phyloP scores from a whole-genome alignment of 1,284 basidiomycete genomes.

The Porphyrellus sp. region DNA sequence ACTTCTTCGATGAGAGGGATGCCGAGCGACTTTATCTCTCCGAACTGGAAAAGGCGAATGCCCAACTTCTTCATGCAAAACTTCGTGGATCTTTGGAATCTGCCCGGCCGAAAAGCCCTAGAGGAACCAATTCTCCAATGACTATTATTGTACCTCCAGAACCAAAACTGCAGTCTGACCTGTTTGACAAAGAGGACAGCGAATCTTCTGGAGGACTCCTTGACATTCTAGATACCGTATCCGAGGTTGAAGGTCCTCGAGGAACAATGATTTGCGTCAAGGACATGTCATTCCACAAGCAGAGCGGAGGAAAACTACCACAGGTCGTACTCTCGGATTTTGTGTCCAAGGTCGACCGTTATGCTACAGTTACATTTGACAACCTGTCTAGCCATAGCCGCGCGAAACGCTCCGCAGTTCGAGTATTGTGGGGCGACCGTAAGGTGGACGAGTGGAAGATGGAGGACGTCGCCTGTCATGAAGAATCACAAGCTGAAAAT shows the following conservation, averaged over 20 bases:
- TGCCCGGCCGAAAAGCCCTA: background rate
- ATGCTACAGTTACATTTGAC: constrained; percentile 70
- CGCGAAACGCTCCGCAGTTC: constrained; percentile 68
- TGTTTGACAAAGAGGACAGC: constrained; percentile 49
- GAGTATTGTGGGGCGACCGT: constrained; percentile 68
- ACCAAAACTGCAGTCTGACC: constrained; percentile 32
- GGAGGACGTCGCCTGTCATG: constrained; percentile 81
- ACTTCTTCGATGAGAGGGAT: constrained; percentile 73
- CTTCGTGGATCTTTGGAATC: constrained; percentile 42
- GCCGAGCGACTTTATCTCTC: constrained; percentile 59
- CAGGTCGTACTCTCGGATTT: constrained; percentile 66
- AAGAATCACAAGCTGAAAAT: constrained; percentile 82
- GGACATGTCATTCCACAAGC: constrained; percentile 79
- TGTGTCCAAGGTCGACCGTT: constrained; percentile 66
- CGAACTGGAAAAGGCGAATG: constrained; percentile 55
- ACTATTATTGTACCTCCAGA: background rate
- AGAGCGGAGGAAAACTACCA: constrained; percentile 74
- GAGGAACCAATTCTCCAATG: constrained; percentile 1
- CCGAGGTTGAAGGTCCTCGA: constrained; percentile 46
- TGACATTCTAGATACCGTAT: constrained; percentile 71
- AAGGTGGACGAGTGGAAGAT: constrained; percentile 74
- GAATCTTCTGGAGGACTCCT: constrained; percentile 68
- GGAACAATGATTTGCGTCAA: constrained; percentile 64
- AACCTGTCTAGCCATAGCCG: constrained; percentile 65
- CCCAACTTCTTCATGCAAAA: constrained; percentile 49